Conservation (phyloP, 169 alveolate genomes). For the Cryptosporidium felis region DNA sequence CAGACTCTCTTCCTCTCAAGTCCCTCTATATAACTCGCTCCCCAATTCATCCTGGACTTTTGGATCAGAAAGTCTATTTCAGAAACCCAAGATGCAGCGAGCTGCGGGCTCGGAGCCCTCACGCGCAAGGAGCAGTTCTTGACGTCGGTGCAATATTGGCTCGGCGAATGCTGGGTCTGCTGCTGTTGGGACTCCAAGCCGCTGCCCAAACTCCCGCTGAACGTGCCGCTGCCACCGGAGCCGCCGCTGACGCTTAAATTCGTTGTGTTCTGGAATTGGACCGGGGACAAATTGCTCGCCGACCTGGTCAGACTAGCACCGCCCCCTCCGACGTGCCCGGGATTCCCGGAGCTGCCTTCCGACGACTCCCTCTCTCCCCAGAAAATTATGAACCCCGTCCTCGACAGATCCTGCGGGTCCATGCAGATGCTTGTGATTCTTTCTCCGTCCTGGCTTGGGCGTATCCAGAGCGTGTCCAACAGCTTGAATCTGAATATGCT, state of each 20-base stretch:
- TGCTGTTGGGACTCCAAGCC: not conserved
- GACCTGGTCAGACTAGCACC: not conserved
- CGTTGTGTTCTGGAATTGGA: not conserved
- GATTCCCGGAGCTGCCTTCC: not conserved
- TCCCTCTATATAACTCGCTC: not conserved
- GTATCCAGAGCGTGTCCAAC: slow-evolving; percentile 17
- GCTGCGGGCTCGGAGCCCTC: slow-evolving; percentile 43
- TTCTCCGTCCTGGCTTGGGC: slow-evolving; percentile 25
- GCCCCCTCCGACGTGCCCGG: not conserved
- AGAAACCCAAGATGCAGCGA: slow-evolving; percentile 54
- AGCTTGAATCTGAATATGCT: slow-evolving; percentile 9
- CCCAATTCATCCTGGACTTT: slow-evolving; percentile 49
- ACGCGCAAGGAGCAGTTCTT: slow-evolving; percentile 35
- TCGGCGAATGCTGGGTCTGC: not conserved
- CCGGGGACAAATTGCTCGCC: slow-evolving; percentile 14
- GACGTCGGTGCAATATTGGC: slow-evolving; percentile 9
- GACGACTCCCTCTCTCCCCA: slow-evolving; percentile 68
- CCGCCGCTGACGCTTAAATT: not conserved
- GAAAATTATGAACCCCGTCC: slow-evolving; percentile 56
- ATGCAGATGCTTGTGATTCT: slow-evolving; percentile 52
- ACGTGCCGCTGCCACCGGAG: not conserved
- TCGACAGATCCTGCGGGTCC: slow-evolving; percentile 58
- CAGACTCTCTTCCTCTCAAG: slow-evolving; percentile 42
- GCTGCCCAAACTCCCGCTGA: not conserved
- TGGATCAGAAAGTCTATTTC: slow-evolving; percentile 37